phyloP scores from a whole-genome alignment of 108 stramenopile species.

The Stephanodiscus minutulus region DNA sequence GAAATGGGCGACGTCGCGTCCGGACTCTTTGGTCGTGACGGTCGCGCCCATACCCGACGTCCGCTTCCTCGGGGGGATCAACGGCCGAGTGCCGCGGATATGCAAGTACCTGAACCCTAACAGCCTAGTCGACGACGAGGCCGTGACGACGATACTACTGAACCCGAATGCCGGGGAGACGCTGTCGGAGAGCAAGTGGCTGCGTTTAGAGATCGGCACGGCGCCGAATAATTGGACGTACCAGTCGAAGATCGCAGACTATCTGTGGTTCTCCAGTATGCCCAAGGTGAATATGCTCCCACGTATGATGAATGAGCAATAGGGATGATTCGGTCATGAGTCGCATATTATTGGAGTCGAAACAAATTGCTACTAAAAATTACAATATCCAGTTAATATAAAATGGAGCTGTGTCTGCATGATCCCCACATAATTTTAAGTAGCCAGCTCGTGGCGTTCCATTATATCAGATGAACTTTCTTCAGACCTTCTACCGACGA shows the following conservation, averaged over 20 bases:
- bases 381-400: too few relatives aligned
- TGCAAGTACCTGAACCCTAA: constrained; percentile 42
- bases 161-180: constrained; percentile 84
- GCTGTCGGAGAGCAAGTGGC: constrained; percentile 59
- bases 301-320: constrained; percentile 78
- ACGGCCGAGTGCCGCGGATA: constrained; percentile 77
- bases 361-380: too few relatives aligned
- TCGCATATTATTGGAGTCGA: too few relatives aligned
- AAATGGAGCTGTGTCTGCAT: too few relatives aligned
- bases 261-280: constrained; percentile 80
- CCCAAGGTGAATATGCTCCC: constrained; percentile 88
- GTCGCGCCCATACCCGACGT: constrained; percentile 70
- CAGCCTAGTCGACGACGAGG: constrained; percentile 61
- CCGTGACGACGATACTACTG: constrained; percentile 81
- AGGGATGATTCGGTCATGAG: neutral
- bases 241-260: constrained; percentile 85
- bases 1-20: constrained; percentile 56
- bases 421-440: too few relatives aligned
- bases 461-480: too few relatives aligned
- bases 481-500: too few relatives aligned
- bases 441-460: too few relatives aligned
- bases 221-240: constrained; percentile 70
- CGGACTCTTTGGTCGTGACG: constrained; percentile 61
- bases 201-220: constrained; percentile 84
- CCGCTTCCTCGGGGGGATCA: constrained; percentile 72